Percentiles rank a stretch among this genome's conserved stretches.
These are phyloP conservation scores for Tulasnella sp. DNA, from an alignment of 768 basidiomycete genomes.

Conservation along the genomic window DNA sequence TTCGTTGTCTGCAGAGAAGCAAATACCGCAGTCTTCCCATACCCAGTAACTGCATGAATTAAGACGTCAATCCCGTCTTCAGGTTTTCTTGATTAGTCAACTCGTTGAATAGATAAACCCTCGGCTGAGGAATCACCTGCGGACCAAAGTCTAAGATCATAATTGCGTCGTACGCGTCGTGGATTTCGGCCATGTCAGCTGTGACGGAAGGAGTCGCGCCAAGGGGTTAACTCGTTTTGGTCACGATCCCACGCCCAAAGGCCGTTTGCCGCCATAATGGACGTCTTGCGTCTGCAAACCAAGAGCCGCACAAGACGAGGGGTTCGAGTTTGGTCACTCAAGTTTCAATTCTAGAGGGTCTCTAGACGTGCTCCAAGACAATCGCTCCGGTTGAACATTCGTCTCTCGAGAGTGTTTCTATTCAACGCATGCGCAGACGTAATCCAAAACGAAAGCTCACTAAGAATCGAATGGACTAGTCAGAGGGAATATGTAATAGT, in stretches of 20 bases:
- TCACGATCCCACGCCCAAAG: not conserved
- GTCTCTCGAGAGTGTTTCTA: not conserved
- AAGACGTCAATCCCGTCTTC: constrained; percentile 26
- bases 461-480: no score
- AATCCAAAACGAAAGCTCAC: not conserved
- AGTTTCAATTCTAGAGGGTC: not conserved
- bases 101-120: no score
- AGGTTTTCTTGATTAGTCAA: no score
- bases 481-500: no score
- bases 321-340: not conserved
- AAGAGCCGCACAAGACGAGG: not conserved
- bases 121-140: no score
- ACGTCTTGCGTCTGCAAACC: not conserved
- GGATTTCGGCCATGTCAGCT: no score
- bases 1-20: constrained; percentile 34
- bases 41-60: constrained; percentile 35
- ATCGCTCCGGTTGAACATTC: not conserved
- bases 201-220: no score
- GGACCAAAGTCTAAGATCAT: no score
- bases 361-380: not conserved
- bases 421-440: not conserved
- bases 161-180: no score
- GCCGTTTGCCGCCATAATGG: no score
- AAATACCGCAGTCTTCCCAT: constrained; percentile 36
- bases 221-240: not conserved